Percentiles rank a stretch among this genome's conserved stretches.
These are phyloP conservation scores for Eurotiales sp. DNA, from an alignment of 2,329 filamentous ascomycete genomes.

Conservation along the genomic window DNA sequence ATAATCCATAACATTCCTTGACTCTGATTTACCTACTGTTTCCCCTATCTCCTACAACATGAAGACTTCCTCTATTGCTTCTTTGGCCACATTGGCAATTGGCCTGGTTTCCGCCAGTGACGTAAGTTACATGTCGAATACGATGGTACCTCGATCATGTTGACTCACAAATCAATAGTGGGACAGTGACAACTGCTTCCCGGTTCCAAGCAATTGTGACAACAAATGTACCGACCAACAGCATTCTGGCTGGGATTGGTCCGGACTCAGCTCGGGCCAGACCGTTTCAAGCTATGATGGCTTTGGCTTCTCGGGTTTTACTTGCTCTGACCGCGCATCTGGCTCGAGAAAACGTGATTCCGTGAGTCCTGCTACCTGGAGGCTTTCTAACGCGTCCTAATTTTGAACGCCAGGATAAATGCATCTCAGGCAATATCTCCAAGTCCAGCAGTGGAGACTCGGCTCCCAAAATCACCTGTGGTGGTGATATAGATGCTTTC, in stretches of 20 bases:
- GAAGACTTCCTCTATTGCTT: slow-evolving; percentile 19
- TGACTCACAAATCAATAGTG: slow-evolving; percentile 33
- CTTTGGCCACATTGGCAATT: slow-evolving; percentile 20
- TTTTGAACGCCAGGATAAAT: slow-evolving; percentile 51
- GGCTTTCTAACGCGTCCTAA: not conserved
- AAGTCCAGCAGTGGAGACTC: slow-evolving; percentile 34
- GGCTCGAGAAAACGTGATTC: slow-evolving; percentile 5
- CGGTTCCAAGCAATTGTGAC: slow-evolving; percentile 66
- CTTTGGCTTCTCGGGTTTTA: slow-evolving; percentile 71
- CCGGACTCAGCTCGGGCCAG: slow-evolving; percentile 55
- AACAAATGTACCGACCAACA: slow-evolving; percentile 74
- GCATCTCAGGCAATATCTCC: slow-evolving; percentile 55
- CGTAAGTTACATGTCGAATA: slow-evolving; percentile 16
- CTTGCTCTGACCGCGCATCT: slow-evolving; percentile 53
- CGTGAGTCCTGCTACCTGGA: not conserved
- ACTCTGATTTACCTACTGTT: not conserved
- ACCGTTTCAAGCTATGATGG: slow-evolving; percentile 64
- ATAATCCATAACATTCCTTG: slow-evolving; percentile 14
- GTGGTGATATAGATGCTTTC: slow-evolving; percentile 57
- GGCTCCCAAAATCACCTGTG: slow-evolving; percentile 56
- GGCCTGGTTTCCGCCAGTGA: slow-evolving; percentile 23
- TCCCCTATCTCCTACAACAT: slow-evolving; percentile 19
- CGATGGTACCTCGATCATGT: slow-evolving; percentile 17
- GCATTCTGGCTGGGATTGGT: slow-evolving; percentile 68
- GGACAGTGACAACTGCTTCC: slow-evolving; percentile 54